These are phyloP conservation scores for Annulohypoxylon nitens DNA, from an alignment of 495 filamentous ascomycete genomes.

Conservation along the genomic window DNA sequence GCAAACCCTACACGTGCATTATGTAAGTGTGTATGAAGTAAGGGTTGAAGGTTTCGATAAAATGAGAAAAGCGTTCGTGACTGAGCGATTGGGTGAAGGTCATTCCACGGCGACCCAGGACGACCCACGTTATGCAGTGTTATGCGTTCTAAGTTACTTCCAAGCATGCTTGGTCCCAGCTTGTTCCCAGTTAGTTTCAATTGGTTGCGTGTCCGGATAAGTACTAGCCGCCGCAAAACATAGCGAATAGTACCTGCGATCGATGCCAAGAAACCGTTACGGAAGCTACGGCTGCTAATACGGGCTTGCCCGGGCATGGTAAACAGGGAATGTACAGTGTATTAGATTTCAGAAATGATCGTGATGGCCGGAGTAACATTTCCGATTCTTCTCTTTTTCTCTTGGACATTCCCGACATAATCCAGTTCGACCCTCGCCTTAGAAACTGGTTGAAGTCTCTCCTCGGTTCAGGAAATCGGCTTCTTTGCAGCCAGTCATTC, in stretches of 20 bases:
- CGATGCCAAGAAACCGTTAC: constrained; percentile 34
- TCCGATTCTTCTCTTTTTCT: constrained; percentile 7
- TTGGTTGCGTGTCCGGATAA: background rate
- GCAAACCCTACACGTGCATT: constrained; percentile 29
- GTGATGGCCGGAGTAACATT: constrained; percentile 7
- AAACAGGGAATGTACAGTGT: constrained; percentile 32
- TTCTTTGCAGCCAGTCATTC: constrained; percentile 29
- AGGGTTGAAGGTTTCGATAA: background rate
- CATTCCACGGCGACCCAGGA: constrained; percentile 7
- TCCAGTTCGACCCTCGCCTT: background rate
- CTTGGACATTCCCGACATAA: background rate
- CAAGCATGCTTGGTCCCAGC: background rate
- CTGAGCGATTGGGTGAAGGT: constrained; percentile 26
- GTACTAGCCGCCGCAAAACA: constrained; percentile 20
- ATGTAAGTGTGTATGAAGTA: background rate
- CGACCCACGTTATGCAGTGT: constrained; percentile 23
- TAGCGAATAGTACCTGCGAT: constrained; percentile 17
- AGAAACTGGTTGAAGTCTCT: constrained; percentile 22
- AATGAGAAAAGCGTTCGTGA: constrained; percentile 8
- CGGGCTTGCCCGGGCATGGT: constrained; percentile 31
- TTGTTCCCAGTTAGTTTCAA: background rate
- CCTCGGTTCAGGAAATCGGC: constrained; percentile 8
- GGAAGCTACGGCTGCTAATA: constrained; percentile 39
- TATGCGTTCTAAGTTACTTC: constrained; percentile 20
- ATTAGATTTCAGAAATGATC: background rate